Conservation (phyloP, 768 basidiomycete genomes). For the Lentinula detonsa region DNA sequence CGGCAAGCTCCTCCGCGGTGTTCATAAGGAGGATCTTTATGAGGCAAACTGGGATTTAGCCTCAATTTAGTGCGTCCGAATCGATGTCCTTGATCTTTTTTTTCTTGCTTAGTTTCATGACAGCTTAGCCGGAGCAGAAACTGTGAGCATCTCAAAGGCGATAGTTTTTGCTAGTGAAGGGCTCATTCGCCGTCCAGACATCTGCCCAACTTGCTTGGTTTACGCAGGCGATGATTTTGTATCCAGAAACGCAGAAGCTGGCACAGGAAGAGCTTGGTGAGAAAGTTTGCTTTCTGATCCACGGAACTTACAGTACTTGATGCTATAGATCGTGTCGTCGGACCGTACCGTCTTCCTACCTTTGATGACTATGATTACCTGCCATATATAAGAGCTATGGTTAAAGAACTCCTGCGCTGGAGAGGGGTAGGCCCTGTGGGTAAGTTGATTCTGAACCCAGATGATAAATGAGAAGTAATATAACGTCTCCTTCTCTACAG, state of each 20-base stretch:
- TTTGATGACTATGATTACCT: constrained; percentile 23
- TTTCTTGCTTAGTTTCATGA: not conserved
- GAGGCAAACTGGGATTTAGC: not conserved
- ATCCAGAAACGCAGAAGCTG: constrained; percentile 26
- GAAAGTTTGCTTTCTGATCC: not conserved
- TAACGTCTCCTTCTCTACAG: not conserved
- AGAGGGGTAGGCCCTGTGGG: constrained; percentile 25
- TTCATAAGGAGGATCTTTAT: not conserved
- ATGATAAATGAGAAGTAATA: not conserved
- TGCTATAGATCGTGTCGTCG: constrained; percentile 22
- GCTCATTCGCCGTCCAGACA: constrained; percentile 21
- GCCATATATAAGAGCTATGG: constrained; percentile 27
- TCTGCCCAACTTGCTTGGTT: constrained; percentile 27
- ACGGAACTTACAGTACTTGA: not conserved
- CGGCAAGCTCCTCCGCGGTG: not conserved
- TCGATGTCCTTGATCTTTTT: not conserved
- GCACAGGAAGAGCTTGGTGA: constrained; percentile 27
- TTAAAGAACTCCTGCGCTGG: constrained; percentile 31
- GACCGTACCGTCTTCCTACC: constrained; percentile 24
- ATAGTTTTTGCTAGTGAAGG: not conserved
- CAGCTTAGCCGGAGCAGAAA: constrained; percentile 1
- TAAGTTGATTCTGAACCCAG: constrained; percentile 1
- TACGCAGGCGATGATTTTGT: constrained; percentile 26
- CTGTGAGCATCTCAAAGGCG: constrained; percentile 1
- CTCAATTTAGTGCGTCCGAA: constrained; percentile 6